These are phyloP conservation scores for Cenchrus purpureus DNA, from an alignment of 176 grass and related monocot species.

Conservation along the genomic window DNA sequence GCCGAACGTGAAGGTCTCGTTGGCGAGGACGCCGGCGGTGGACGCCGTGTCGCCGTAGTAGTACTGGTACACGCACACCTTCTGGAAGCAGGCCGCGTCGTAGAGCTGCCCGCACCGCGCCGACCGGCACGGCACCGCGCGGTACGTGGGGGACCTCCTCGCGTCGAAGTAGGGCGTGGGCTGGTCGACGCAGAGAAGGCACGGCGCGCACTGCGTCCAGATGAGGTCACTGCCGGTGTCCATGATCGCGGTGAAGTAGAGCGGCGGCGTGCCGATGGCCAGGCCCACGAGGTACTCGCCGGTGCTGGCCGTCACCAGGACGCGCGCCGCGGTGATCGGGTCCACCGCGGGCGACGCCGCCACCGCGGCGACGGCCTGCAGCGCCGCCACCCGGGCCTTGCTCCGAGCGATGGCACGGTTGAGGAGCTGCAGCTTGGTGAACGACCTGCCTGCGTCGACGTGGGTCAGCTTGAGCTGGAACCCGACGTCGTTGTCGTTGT, in stretches of 20 bases:
- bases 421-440: slow-evolving; percentile 1
- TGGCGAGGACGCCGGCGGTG: slow-evolving; percentile 44
- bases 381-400: slow-evolving; percentile 7
- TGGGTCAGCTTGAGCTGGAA: slow-evolving; percentile 15
- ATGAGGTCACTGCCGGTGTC: slow-evolving; percentile 75
- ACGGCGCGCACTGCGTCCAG: slow-evolving; percentile 67
- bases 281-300: slow-evolving; percentile 47
- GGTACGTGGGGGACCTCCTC: slow-evolving; percentile 21
- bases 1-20: slow-evolving; percentile 59
- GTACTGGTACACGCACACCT: slow-evolving; percentile 51
- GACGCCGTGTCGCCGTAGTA: slow-evolving; percentile 48
- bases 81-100: slow-evolving; percentile 21
- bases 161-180: slow-evolving; percentile 44
- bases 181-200: slow-evolving; percentile 45
- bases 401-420: neutral
- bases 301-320: slow-evolving; percentile 31
- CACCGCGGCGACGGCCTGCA: slow-evolving; percentile 13
- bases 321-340: neutral
- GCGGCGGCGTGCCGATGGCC: slow-evolving; percentile 52
- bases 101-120: slow-evolving; percentile 24
- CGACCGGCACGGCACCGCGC: slow-evolving; percentile 37
- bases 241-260: slow-evolving; percentile 36
- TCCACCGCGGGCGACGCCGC: neutral
- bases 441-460: slow-evolving; percentile 5
- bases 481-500: neutral